phyloP scores from a whole-genome alignment of 441 rosid species.

The Breynia disticha region DNA sequence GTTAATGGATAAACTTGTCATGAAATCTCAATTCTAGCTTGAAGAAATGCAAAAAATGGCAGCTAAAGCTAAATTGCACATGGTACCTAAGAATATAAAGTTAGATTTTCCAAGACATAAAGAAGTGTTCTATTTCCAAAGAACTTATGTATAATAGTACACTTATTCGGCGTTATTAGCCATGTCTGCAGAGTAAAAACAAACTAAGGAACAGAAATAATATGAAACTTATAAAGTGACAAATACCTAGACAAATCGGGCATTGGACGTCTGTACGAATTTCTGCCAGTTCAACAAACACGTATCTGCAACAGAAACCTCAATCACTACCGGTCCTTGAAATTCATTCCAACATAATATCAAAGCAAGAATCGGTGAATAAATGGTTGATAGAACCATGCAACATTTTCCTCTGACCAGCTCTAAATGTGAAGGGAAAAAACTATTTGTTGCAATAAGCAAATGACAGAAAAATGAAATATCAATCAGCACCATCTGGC shows the following conservation, averaged over 20 bases:
- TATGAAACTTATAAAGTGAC: slow-evolving; percentile 10
- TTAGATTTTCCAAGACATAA: background rate
- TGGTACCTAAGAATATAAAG: slow-evolving; percentile 4
- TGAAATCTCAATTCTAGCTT: background rate
- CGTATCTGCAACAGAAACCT: slow-evolving; percentile 51
- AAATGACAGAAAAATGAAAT: too few species aligned
- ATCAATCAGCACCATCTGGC: background rate
- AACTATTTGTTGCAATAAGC: too few species aligned
- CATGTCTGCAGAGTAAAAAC: slow-evolving; percentile 4
- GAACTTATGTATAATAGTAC: background rate
- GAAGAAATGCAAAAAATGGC: background rate
- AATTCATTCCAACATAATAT: slow-evolving; percentile 4
- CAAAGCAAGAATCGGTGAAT: background rate
- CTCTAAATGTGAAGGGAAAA: too few species aligned
- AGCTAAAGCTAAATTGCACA: slow-evolving; percentile 3
- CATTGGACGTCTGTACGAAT: slow-evolving; percentile 85
- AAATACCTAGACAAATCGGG: slow-evolving; percentile 87
- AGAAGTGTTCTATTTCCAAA: background rate
- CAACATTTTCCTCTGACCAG: background rate
- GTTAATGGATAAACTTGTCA: too few species aligned
- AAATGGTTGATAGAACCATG: background rate
- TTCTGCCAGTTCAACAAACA: slow-evolving; percentile 52
- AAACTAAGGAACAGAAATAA: slow-evolving; percentile 2
- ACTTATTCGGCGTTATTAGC: background rate
- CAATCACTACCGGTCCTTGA: slow-evolving; percentile 9